Percentiles rank a stretch among this genome's conserved stretches.
These are phyloP conservation scores for Zygnema circumcarinatum DNA, from an alignment of 139 green algal species.

Conservation along the genomic window DNA sequence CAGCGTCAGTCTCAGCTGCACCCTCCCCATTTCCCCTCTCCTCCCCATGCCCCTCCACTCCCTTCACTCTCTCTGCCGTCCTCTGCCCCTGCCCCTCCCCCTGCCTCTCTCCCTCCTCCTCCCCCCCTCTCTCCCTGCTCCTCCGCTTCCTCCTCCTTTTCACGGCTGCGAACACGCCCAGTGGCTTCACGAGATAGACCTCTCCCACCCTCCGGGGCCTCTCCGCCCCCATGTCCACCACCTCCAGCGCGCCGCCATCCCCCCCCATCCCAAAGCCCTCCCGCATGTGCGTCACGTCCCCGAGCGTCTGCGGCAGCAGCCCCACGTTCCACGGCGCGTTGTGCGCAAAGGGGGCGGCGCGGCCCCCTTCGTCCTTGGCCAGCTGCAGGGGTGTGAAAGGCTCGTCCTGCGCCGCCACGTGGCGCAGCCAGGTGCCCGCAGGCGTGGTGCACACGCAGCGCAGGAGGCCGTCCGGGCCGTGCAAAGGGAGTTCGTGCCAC, in stretches of 20 bases:
- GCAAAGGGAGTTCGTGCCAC: slow-evolving; percentile 28
- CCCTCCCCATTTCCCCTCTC: background rate
- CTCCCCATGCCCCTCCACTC: background rate
- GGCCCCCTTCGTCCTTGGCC: background rate
- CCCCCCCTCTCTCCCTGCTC: background rate
- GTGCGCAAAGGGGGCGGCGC: slow-evolving; percentile 19
- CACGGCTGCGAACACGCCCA: background rate
- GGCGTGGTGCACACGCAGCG: slow-evolving; percentile 28
- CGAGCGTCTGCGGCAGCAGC: slow-evolving; percentile 30
- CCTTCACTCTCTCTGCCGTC: background rate
- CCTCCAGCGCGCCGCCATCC: background rate
- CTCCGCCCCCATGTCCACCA: background rate
- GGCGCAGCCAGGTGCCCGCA: background rate
- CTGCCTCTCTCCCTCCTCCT: background rate
- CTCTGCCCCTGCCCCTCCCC: background rate
- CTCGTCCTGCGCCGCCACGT: slow-evolving; percentile 23
- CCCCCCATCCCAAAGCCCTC: background rate
- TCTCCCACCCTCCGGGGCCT: background rate
- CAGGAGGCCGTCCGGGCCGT: slow-evolving; percentile 6
- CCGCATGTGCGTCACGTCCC: background rate
- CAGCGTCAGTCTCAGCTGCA: background rate
- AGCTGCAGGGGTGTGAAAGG: slow-evolving; percentile 22
- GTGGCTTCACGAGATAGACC: background rate
- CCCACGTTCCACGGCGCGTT: slow-evolving; percentile 31
- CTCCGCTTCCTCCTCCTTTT: background rate